These are phyloP conservation scores for Geotrichum candidum DNA, from an alignment of 1,139 yeast genomes.

Conservation along the genomic window DNA sequence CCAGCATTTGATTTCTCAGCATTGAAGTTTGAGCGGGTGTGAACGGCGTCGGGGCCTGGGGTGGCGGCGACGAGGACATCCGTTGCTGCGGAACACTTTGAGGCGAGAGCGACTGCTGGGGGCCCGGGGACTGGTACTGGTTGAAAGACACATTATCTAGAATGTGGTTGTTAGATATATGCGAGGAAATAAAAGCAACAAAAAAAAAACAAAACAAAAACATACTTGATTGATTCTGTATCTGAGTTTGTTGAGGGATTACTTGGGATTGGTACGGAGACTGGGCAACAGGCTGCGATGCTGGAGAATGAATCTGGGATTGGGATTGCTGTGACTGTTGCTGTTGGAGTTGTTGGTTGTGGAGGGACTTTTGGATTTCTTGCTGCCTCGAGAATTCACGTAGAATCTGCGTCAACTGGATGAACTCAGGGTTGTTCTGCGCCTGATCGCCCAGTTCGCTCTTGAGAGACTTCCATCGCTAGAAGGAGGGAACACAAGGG, in stretches of 20 bases:
- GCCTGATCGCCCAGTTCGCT: constrained; percentile 33
- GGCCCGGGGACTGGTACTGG: background rate
- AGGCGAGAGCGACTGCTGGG: background rate
- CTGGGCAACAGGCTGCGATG: background rate
- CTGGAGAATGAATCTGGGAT: background rate
- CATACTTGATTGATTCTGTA: constrained; percentile 2
- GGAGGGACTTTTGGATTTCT: constrained; percentile 33
- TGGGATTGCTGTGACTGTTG: constrained; percentile 19
- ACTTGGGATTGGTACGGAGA: background rate
- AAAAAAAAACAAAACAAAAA: background rate
- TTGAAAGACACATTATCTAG: background rate
- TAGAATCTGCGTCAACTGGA: constrained; percentile 30
- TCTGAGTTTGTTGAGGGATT: background rate
- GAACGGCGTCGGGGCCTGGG: constrained; percentile 21
- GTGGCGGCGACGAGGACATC: constrained; percentile 8
- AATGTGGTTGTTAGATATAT: background rate
- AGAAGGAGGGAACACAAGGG: constrained; percentile 30
- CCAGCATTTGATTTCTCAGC: constrained; percentile 62
- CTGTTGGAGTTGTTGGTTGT: constrained; percentile 48
- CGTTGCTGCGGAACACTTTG: constrained; percentile 2
- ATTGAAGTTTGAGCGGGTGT: constrained; percentile 43
- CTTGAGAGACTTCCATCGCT: constrained; percentile 35
- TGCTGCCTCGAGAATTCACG: constrained; percentile 32
- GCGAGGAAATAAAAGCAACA: background rate
- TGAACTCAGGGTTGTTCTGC: constrained; percentile 36